Percentiles rank a stretch among this genome's conserved stretches.
These are phyloP conservation scores for Phlebiopsis gigantea DNA, from an alignment of 768 basidiomycete genomes.

Conservation along the genomic window DNA sequence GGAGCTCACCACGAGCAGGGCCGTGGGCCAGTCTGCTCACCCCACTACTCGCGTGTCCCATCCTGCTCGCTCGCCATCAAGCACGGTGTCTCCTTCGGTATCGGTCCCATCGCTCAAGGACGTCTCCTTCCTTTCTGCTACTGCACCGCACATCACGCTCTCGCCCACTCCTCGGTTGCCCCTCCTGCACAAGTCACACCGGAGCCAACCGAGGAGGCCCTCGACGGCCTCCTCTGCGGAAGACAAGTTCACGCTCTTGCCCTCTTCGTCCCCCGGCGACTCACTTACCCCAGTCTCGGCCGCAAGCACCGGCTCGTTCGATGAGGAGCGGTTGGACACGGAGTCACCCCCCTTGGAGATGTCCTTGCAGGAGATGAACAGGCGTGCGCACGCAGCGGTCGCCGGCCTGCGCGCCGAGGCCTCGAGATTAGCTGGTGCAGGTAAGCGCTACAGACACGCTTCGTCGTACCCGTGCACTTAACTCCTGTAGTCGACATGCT, in stretches of 20 bases:
- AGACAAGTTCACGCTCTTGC: conserved; percentile 33
- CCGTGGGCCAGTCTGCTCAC: background rate
- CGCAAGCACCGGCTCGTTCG: conserved; percentile 5
- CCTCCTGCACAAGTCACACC: conserved; percentile 20
- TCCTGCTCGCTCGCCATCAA: background rate
- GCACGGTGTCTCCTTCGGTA: conserved; percentile 5
- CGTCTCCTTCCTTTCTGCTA: conserved; percentile 18
- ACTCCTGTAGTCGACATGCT: conserved; percentile 15
- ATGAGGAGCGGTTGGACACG: conserved; percentile 2
- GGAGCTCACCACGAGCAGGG: background rate
- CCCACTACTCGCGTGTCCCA: background rate
- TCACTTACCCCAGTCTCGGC: conserved; percentile 6
- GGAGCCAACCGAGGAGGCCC: conserved; percentile 29
- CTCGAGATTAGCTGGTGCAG: conserved; percentile 20
- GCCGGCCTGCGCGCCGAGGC: conserved; percentile 24
- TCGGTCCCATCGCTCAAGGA: conserved; percentile 13
- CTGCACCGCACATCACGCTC: conserved; percentile 17
- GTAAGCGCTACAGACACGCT: conserved; percentile 12
- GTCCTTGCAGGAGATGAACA: conserved; percentile 22
- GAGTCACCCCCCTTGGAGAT: conserved; percentile 10
- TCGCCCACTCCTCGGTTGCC: conserved; percentile 32
- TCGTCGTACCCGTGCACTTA: background rate
- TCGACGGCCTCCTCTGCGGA: conserved; percentile 43
- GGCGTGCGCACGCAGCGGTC: conserved; percentile 20
- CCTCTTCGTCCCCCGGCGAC: conserved; percentile 27